Conservation (phyloP, 106 monocot species). For the Dendrobium catenatum region DNA sequence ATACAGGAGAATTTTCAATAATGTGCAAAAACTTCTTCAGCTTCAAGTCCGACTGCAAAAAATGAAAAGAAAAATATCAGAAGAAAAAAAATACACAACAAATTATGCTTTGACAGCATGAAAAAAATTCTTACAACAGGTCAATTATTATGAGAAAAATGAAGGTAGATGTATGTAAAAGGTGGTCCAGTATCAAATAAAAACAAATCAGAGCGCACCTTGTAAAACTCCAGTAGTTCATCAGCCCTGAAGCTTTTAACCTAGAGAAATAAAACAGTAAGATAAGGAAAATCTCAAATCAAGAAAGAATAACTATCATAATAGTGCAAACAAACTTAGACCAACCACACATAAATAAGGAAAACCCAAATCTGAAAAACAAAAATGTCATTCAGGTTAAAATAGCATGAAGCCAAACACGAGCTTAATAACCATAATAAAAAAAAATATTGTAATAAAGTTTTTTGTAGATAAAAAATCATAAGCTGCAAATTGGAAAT, state of each 20-base stretch:
- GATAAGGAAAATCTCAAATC: conserved; percentile 2
- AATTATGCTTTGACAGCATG: background rate
- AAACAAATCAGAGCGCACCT: conserved; percentile 36
- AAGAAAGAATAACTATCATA: conserved; percentile 1
- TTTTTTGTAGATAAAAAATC: background rate
- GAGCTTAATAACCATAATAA: background rate
- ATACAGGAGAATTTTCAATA: conserved; percentile 86
- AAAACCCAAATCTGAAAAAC: background rate
- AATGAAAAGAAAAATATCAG: background rate
- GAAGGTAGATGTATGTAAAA: background rate
- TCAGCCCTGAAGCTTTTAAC: conserved; percentile 77
- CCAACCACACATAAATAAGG: background rate
- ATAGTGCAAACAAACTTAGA: background rate
- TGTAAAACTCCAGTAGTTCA: conserved; percentile 87
- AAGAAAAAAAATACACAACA: background rate
- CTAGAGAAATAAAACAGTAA: conserved; percentile 26
- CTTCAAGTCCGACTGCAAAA: conserved; percentile 75
- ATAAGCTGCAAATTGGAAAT: background rate
- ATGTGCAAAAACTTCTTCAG: conserved; percentile 95
- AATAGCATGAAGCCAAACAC: background rate
- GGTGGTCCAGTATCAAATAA: background rate
- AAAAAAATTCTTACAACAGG: background rate
- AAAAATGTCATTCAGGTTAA: background rate
- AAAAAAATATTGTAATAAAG: background rate
- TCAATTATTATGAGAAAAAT: background rate